Base-by-base conservation (phyloP, 1,284 basidiomycete species). In the Apiotrichum porosum region DNA sequence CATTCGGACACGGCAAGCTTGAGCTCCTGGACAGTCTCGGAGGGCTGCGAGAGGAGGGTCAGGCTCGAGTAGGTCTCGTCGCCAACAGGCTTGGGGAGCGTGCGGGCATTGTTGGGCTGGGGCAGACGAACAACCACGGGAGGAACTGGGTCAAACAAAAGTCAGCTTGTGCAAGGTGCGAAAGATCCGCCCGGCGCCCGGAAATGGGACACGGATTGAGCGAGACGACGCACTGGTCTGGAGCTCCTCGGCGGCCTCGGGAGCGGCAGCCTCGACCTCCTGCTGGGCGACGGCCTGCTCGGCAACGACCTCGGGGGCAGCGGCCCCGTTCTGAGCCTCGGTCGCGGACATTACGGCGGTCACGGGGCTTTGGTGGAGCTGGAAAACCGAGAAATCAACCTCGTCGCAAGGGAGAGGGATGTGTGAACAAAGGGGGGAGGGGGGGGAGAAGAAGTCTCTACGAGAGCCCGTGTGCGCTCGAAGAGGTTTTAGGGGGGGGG, bases 21-120 rank as follows among this genome's bases (percentile, higher is more conserved):
- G 54, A 75, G 62, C 53, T 75, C 73, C 51, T 75, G 72, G 17
- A 74, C 61, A 0, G 71, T 70, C 56, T 75, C 73, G 34, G 59
- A 55, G 3, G 68, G 56, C 42, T 71, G 66, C 26, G 72, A 66
- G 31, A 63, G 57, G 44, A 74, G 61, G 30, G 57, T 63, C 32
- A 72, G 56, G 19, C 57, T 57, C 26, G 63, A 52, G 40, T 56
- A 65, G 17, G 58, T 41, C 37, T 65, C 63, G 22, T 56, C 48
- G 12, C 47, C 54, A 10, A 37, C 54, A 17, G 56, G 35, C 44
- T 63, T 66, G 32, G 71, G 71, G 3, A 73, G 59, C 2, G 73
- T 72, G 19, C 67, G 60, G 8, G 61, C n/a, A 52, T 62, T 59
- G 39, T 59, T 55, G 13, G 73, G 73, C 21, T 61, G 48, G 10